Evolutionary conservation across 306 rosid species (phyloP).

Genomic region (Cicer pinnatifidum): DNA sequence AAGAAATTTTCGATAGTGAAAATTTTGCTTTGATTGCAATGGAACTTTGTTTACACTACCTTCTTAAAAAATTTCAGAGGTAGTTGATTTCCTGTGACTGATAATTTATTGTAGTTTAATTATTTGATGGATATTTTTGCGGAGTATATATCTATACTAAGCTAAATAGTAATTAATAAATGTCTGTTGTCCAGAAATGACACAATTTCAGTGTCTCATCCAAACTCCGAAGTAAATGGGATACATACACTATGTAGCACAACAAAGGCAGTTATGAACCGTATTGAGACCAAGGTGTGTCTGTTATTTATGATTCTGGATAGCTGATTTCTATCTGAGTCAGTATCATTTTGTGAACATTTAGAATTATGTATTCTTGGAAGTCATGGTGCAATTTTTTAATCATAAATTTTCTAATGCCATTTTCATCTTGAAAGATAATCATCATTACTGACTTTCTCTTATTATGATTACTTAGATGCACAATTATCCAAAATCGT

Average conservation of each 20-base stretch:
- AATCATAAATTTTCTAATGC: constrained; percentile 12
- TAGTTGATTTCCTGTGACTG: constrained; percentile 42
- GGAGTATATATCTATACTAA: constrained; percentile 11
- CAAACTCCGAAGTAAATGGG: constrained; percentile 57
- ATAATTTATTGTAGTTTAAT: constrained; percentile 24
- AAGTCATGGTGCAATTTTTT: constrained; percentile 36
- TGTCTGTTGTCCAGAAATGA: constrained; percentile 57
- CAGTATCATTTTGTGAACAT: constrained; percentile 19
- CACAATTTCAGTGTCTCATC: constrained; percentile 48
- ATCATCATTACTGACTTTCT: constrained; percentile 44
- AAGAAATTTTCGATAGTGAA: constrained; percentile 61
- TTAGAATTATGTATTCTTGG: constrained; percentile 4
- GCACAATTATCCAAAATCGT: constrained; percentile 69
- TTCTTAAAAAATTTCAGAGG: constrained; percentile 64
- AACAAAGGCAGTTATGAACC: constrained; percentile 66
- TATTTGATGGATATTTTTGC: constrained; percentile 29
- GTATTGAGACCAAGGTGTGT: constrained; percentile 70
- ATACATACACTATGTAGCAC: constrained; percentile 62
- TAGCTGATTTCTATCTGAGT: constrained; percentile 30
- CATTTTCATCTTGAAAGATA: constrained; percentile 17
- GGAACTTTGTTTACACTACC: constrained; percentile 78
- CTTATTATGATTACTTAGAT: constrained; percentile 45
- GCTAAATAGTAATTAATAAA: constrained; percentile 40
- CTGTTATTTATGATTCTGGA: constrained; percentile 38
- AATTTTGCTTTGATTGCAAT: constrained; percentile 61